Percentiles rank a stretch among this genome's conserved stretches.
phyloP scores from a whole-genome alignment of 768 basidiomycete species.

The Clitopilus passeckerianus region DNA sequence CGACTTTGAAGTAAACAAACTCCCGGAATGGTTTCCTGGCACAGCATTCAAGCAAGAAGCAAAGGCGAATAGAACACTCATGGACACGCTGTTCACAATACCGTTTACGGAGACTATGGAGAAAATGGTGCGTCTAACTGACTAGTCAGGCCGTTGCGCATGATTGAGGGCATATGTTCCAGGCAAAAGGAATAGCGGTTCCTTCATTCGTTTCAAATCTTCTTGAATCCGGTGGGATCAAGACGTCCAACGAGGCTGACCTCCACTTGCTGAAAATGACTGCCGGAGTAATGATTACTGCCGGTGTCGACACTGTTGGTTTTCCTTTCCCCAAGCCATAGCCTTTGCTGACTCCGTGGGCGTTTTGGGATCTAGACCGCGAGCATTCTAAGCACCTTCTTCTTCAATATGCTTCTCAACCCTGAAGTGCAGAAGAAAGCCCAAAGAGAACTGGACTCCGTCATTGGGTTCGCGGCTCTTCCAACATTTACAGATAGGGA shows the following conservation, averaged over 20 bases:
- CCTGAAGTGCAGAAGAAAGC: constrained; percentile 30
- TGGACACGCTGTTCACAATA: not conserved
- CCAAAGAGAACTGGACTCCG: constrained; percentile 34
- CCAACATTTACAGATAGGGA: constrained; percentile 25
- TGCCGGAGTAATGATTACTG: constrained; percentile 18
- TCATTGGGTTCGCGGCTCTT: constrained; percentile 28
- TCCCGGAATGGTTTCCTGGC: constrained; percentile 31
- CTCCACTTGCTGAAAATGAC: constrained; percentile 14
- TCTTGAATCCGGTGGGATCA: constrained; percentile 7
- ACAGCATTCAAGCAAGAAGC: constrained; percentile 7
- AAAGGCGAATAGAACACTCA: not conserved
- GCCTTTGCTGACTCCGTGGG: not conserved
- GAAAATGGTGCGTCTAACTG: not conserved
- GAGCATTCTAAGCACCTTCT: constrained; percentile 23
- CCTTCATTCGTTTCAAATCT: constrained; percentile 17
- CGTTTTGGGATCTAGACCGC: constrained; percentile 17
- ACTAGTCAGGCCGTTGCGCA: not conserved
- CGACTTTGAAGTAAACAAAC: constrained; percentile 18
- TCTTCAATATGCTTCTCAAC: constrained; percentile 33
- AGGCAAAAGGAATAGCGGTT: constrained; percentile 16
- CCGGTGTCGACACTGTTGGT: constrained; percentile 33
- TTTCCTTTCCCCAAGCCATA: not conserved
- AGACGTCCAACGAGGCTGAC: constrained; percentile 1
- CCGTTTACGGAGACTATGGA: not conserved
- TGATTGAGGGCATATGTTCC: not conserved